Base-by-base conservation (phyloP, 2,329 filamentous ascomycete species). In the Hirsutella minnesotensis region DNA sequence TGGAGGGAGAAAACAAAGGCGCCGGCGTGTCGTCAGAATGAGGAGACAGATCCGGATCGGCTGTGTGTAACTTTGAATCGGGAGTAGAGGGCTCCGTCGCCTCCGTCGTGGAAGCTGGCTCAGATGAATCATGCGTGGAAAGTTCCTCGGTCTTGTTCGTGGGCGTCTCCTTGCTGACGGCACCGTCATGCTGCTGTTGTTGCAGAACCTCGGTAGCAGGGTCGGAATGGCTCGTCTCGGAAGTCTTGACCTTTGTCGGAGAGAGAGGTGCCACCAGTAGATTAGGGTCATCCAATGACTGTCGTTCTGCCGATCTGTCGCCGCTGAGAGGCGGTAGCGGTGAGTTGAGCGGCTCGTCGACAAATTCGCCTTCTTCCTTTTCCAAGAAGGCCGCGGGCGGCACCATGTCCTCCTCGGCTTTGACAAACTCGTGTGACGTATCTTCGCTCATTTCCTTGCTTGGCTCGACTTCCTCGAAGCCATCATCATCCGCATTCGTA, bases 391-490 rank as follows among this genome's bases (percentile, higher is more conserved):
- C 57, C 10, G 54, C 47, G 29, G 48, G 40, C 5, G 51, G 47
- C 4, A 56, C 51, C 5, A 75, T 68, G 46, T 77, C 74, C 24
- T 74, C 70, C 46, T 73, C 72, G 3, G 69, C 69, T 56, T 79
- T 79, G 50, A 80, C 72, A 45, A 83, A 76, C 47, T 83, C 78
- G 48, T 84, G 77, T 31, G 81, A 83, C 2, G 75, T 77, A 40
- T 86, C 81, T 47, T 89, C 84, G 16, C 77, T 77, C 53, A 87
- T 75, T 46, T 87, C 83, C 24, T 79, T 81, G 38, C 69, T 68
- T 39, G 75, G 73, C 29, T 75, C 74, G 9, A 96, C 89, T 61
- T 95, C 88, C 59, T 98, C 92, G 55, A 95, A 96, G 1, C 86
- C 86, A 57, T 96, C 92, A 50, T 95, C 87, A 12, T 83, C 82